Conservation (phyloP, 306 rosid species). For the Rosa rugosa region DNA sequence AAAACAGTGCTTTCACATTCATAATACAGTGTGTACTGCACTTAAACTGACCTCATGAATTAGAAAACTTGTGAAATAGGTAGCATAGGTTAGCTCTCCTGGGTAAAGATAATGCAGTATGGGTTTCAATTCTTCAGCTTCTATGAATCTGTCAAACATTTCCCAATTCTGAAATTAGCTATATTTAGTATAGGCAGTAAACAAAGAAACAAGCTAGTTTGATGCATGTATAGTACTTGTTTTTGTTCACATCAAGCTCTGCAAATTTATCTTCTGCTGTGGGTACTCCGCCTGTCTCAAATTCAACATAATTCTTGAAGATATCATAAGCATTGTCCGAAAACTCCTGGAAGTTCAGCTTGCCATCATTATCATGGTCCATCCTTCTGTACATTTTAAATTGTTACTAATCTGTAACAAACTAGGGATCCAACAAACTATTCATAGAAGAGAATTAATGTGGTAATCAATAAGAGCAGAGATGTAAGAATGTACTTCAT, state of each 20-base stretch:
- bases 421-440: neutral
- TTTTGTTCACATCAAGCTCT: slow-evolving; percentile 65
- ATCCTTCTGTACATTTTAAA: slow-evolving; percentile 41
- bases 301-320: slow-evolving; percentile 53
- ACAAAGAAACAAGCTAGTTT: neutral
- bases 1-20: neutral
- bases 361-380: slow-evolving; percentile 57
- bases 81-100: slow-evolving; percentile 69
- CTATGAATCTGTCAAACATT: slow-evolving; percentile 40
- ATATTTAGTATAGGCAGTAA: neutral
- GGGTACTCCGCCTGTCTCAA: slow-evolving; percentile 48
- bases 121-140: slow-evolving; percentile 65
- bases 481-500: slow-evolving; percentile 34
- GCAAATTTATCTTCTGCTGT: slow-evolving; percentile 42
- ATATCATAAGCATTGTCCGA: slow-evolving; percentile 34
- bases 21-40: neutral
- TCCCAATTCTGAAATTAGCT: neutral
- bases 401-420: neutral
- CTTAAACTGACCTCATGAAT: slow-evolving; percentile 52
- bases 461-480: neutral
- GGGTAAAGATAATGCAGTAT: slow-evolving; percentile 57
- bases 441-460: neutral
- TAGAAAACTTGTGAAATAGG: slow-evolving; percentile 52
- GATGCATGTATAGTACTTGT: slow-evolving; percentile 41
- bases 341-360: slow-evolving; percentile 57